Conservation (phyloP, 768 basidiomycete species). For the Psilocybe sp. region DNA sequence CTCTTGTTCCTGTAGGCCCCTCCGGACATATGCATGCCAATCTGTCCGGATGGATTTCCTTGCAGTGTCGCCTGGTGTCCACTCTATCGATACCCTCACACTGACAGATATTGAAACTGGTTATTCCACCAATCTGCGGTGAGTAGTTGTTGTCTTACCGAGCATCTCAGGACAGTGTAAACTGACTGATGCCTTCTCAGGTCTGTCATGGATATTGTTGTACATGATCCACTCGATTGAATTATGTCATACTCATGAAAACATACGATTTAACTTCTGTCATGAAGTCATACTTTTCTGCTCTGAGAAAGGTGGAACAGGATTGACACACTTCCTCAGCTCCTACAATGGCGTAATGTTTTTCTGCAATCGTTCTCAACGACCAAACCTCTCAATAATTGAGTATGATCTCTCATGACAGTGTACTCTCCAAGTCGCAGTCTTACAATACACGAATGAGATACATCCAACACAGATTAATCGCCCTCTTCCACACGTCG, state of each 20-base stretch:
- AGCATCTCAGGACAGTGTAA: not conserved
- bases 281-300: too few relatives aligned
- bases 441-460: too few relatives aligned
- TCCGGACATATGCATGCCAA: constrained; percentile 80
- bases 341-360: too few relatives aligned
- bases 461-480: too few relatives aligned
- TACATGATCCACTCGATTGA: constrained; percentile 50
- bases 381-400: too few relatives aligned
- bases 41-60: constrained; percentile 85
- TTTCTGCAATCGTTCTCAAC: too few relatives aligned
- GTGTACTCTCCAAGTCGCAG: too few relatives aligned
- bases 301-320: too few relatives aligned
- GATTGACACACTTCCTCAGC: too few relatives aligned
- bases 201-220: constrained; percentile 73
- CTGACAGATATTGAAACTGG: constrained; percentile 76
- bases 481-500: too few relatives aligned
- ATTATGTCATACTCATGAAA: not conserved
- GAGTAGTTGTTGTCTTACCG: constrained; percentile 14
- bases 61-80: constrained; percentile 77
- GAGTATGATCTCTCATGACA: too few relatives aligned
- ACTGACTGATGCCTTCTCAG: constrained; percentile 31
- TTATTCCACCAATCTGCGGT: constrained; percentile 74
- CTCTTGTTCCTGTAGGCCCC: constrained; percentile 51
- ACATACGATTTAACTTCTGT: too few relatives aligned
- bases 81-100: constrained; percentile 68